Conservation (phyloP, 2,329 filamentous ascomycete genomes). For the Cadophora gregata region DNA sequence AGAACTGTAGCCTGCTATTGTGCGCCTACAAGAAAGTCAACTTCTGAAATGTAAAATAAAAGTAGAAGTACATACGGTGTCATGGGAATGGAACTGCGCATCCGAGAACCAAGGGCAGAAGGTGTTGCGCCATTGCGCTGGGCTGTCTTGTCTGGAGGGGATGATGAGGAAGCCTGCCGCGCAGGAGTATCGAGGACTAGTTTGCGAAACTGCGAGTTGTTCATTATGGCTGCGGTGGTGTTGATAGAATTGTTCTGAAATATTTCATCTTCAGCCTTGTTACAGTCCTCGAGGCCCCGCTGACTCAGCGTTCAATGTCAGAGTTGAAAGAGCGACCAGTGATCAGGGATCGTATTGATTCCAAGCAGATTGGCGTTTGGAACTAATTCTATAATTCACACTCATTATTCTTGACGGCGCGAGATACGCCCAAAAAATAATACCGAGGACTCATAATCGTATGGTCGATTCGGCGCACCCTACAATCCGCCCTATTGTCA, state of each 20-base stretch:
- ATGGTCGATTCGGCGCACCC: not conserved
- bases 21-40: slow-evolving; percentile 30
- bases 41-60: not conserved
- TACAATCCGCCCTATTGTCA: not conserved
- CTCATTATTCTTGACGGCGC: not conserved
- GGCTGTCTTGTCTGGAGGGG: slow-evolving; percentile 31
- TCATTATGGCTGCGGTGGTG: slow-evolving; percentile 65
- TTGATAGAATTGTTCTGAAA: not conserved
- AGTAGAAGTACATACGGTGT: slow-evolving; percentile 70
- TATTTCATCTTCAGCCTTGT: slow-evolving; percentile 1
- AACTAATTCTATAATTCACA: not conserved
- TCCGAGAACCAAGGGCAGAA: slow-evolving; percentile 73
- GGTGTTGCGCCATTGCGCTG: slow-evolving; percentile 55
- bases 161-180: slow-evolving; percentile 40
- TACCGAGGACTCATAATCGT: not conserved
- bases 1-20: slow-evolving; percentile 31
- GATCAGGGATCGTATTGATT: not conserved
- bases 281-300: not conserved
- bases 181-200: slow-evolving; percentile 66
- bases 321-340: not conserved
- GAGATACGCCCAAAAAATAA: not conserved
- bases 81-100: slow-evolving; percentile 87
- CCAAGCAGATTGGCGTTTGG: no score
- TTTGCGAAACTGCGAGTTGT: slow-evolving; percentile 92
- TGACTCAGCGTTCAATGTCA: not conserved